phyloP scores from a whole-genome alignment of 805 yeast species.

The Gaillardinia entomophila region DNA sequence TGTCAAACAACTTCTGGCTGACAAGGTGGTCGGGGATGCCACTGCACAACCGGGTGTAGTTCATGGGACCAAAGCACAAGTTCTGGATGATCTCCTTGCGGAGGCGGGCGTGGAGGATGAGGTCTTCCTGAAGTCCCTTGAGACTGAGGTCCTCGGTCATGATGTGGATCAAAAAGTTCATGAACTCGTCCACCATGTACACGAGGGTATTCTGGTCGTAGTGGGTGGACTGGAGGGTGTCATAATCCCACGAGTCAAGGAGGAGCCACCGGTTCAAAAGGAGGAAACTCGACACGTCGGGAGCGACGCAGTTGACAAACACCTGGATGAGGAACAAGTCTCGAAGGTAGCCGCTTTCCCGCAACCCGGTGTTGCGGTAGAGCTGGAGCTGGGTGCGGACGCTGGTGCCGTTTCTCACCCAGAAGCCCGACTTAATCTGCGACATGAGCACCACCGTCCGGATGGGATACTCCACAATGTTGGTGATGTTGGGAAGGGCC shows the following conservation, averaged over 20 bases:
- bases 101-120: conserved; percentile 46
- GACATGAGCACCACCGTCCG: conserved; percentile 72
- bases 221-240: conserved; percentile 3
- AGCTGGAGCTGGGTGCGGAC: conserved; percentile 73
- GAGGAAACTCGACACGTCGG: conserved; percentile 51
- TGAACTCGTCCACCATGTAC: conserved; percentile 74
- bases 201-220: conserved; percentile 47
- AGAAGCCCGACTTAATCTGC: conserved; percentile 81
- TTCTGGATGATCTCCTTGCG: conserved; percentile 74
- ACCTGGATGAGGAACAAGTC: conserved; percentile 74
- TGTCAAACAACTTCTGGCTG: conserved; percentile 68
- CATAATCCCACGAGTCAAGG: conserved; percentile 20
- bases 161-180: conserved; percentile 60
- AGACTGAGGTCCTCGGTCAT: conserved; percentile 64
- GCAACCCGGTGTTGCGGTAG: conserved; percentile 68
- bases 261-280: conserved; percentile 69
- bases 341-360: conserved; percentile 78
- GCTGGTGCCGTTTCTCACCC: conserved; percentile 92
- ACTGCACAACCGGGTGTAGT: conserved; percentile 63
- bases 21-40: conserved; percentile 72
- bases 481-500: conserved; percentile 13
- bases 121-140: conserved; percentile 42
- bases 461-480: conserved; percentile 66
- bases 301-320: conserved; percentile 43
- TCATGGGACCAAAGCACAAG: conserved; percentile 68